Conservation (phyloP, 1,284 basidiomycete species). For the Rhodotorula sp. region DNA sequence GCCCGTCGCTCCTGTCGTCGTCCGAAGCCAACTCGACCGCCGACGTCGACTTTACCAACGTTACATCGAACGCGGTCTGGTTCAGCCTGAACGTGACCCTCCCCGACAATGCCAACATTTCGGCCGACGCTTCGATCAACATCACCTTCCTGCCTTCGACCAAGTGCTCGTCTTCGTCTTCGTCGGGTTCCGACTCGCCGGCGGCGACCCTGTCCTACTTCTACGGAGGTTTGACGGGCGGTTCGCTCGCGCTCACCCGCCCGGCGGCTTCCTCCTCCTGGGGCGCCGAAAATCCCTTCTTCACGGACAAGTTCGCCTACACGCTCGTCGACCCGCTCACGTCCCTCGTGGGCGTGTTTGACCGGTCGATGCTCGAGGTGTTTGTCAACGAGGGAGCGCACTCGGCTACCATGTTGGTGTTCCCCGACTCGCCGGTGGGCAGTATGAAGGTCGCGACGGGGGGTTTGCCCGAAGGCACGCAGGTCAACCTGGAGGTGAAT, state of each 20-base stretch:
- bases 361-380: slow-evolving; percentile 14
- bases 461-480: slow-evolving; percentile 7
- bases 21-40: background rate
- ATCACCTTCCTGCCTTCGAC: background rate
- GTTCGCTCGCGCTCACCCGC: background rate
- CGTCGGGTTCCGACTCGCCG: background rate
- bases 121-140: slow-evolving; percentile 1
- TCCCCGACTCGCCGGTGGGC: background rate
- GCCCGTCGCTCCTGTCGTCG: slow-evolving; percentile 3
- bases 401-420: background rate
- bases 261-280: background rate
- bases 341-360: slow-evolving; percentile 8
- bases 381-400: slow-evolving; percentile 11
- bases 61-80: background rate
- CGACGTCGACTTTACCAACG: slow-evolving; percentile 1
- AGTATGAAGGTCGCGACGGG: background rate
- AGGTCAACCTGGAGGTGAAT: background rate
- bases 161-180: background rate
- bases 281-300: slow-evolving; percentile 6
- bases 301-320: slow-evolving; percentile 4
- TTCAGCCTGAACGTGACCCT: slow-evolving; percentile 12
- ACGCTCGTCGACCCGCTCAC: background rate
- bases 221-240: slow-evolving; percentile 1
- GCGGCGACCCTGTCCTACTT: slow-evolving; percentile 14
- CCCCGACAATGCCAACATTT: background rate